These are phyloP conservation scores for Groenewaldozyma salmanticensis DNA, from an alignment of 805 yeast species.

Conservation along the genomic window DNA sequence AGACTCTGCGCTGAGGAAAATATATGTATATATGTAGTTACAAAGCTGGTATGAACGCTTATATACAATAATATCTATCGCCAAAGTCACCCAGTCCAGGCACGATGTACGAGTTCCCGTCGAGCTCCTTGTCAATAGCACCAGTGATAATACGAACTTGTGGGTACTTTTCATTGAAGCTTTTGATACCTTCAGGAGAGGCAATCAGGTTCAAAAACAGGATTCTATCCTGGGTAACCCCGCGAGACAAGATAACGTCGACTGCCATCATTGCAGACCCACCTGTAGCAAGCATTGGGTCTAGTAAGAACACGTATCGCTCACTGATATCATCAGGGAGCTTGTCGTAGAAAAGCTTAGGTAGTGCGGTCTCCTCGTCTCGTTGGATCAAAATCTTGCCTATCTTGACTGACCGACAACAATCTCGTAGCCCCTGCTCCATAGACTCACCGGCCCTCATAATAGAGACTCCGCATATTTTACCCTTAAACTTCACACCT, in stretches of 20 bases:
- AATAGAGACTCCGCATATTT: constrained; percentile 95
- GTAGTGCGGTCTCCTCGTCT: constrained; percentile 94
- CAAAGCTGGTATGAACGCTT: constrained; percentile 13
- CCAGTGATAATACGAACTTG: constrained; percentile 86
- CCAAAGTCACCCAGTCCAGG: constrained; percentile 99
- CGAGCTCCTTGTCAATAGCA: constrained; percentile 77
- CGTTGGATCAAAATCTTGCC: constrained; percentile 96
- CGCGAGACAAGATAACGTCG: constrained; percentile 76
- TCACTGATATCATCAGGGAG: constrained; percentile 86
- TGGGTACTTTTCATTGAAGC: constrained; percentile 73
- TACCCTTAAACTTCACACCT: constrained; percentile 80
- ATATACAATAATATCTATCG: constrained; percentile 91
- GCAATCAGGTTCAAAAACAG: constrained; percentile 86
- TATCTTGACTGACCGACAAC: constrained; percentile 91
- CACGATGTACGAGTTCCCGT: constrained; percentile 72
- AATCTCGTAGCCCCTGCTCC: constrained; percentile 97
- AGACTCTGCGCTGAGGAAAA: neutral
- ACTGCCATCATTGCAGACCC: constrained; percentile 98
- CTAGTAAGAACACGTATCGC: constrained; percentile 82
- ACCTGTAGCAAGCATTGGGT: constrained; percentile 98
- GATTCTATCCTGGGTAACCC: constrained; percentile 81
- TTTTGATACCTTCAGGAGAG: constrained; percentile 85
- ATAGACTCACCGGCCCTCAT: constrained; percentile 98
- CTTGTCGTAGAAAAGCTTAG: constrained; percentile 86
- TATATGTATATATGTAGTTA: neutral